phyloP scores from a whole-genome alignment of 2,329 filamentous ascomycete species.

The Penicillium sp. region DNA sequence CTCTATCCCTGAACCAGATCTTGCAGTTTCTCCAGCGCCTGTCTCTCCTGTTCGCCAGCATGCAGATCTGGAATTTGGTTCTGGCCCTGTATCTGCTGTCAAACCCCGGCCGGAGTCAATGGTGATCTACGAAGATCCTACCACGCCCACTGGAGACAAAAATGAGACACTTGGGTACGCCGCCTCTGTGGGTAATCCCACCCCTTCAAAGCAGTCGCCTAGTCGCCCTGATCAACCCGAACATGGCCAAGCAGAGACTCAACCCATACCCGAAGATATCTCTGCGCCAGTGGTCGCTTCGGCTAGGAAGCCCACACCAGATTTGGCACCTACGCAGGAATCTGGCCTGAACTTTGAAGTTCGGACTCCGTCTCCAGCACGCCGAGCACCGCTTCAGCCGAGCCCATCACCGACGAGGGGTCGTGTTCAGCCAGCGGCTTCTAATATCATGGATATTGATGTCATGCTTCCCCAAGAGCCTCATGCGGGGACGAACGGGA shows the following conservation, averaged over 20 bases:
- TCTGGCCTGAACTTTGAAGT: constrained; percentile 10
- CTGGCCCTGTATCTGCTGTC: constrained; percentile 6
- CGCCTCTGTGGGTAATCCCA: constrained; percentile 4
- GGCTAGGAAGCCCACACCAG: constrained; percentile 4
- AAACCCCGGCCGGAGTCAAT: constrained; percentile 19
- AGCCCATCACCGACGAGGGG: constrained; percentile 20
- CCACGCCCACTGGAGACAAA: constrained; percentile 14
- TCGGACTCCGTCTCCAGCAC: constrained; percentile 16
- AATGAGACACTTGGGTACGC: constrained; percentile 3
- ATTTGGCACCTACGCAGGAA: constrained; percentile 9
- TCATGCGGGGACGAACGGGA: background rate
- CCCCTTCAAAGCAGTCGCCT: constrained; percentile 3
- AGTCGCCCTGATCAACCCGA: background rate
- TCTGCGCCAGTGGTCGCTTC: background rate
- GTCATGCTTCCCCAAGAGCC: constrained; percentile 10
- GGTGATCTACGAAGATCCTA: constrained; percentile 27
- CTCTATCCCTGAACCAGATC: background rate
- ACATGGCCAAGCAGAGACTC: background rate
- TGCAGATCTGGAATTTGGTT: constrained; percentile 3
- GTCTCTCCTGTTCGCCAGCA: background rate
- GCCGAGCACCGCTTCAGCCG: constrained; percentile 17
- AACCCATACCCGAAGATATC: background rate
- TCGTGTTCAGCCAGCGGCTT: constrained; percentile 9
- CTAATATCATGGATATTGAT: constrained; percentile 3
- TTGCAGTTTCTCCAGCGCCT: background rate